A percentile compares a stretch with the other conserved stretches of the same genome.
These are phyloP conservation scores for Cryptococcus amylolentus DNA, from an alignment of 1,284 basidiomycete genomes.

Conservation along the genomic window DNA sequence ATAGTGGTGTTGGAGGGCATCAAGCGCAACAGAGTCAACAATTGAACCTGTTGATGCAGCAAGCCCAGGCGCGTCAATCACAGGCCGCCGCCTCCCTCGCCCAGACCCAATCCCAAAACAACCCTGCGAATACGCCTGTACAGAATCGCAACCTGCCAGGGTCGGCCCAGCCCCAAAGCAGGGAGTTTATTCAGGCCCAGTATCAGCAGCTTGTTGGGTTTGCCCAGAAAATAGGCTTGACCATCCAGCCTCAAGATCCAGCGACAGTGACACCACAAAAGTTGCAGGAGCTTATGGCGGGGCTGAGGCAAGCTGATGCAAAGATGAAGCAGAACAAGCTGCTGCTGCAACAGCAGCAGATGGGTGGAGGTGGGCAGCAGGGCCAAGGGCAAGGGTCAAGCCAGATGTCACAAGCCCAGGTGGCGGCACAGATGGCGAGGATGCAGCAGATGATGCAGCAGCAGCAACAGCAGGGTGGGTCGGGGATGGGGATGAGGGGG, in stretches of 20 bases:
- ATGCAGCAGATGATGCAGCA: slow-evolving; percentile 16
- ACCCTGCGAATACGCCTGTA: slow-evolving; percentile 5
- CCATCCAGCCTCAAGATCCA: slow-evolving; percentile 9
- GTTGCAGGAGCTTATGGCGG: slow-evolving; percentile 8
- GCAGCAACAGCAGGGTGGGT: not conserved
- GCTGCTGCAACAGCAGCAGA: slow-evolving; percentile 9
- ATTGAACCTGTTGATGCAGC: not conserved
- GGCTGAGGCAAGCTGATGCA: slow-evolving; percentile 10
- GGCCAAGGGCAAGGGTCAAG: too few relatives aligned
- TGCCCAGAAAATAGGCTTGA: slow-evolving; percentile 11
- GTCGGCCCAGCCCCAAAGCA: not conserved
- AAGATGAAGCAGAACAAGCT: slow-evolving; percentile 3
- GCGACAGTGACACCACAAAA: slow-evolving; percentile 7
- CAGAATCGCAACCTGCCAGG: not conserved
- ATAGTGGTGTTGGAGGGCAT: not conserved
- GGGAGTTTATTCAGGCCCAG: slow-evolving; percentile 9
- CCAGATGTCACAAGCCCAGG: slow-evolving; percentile 6
- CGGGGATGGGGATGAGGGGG: too few relatives aligned
- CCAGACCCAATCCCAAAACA: slow-evolving; percentile 5
- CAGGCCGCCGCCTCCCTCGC: not conserved
- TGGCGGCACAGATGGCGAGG: slow-evolving; percentile 15
- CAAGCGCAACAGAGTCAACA: slow-evolving; percentile 1
- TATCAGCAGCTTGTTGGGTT: slow-evolving; percentile 12
- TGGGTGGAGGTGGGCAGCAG: slow-evolving; percentile 1
- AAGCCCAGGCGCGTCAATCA: slow-evolving; percentile 1